Evolutionary conservation across 2,329 filamentous ascomycete species (phyloP), one percentile per base, ranked within the genome.

Genomic region (Whalleya microplaca): DNA sequence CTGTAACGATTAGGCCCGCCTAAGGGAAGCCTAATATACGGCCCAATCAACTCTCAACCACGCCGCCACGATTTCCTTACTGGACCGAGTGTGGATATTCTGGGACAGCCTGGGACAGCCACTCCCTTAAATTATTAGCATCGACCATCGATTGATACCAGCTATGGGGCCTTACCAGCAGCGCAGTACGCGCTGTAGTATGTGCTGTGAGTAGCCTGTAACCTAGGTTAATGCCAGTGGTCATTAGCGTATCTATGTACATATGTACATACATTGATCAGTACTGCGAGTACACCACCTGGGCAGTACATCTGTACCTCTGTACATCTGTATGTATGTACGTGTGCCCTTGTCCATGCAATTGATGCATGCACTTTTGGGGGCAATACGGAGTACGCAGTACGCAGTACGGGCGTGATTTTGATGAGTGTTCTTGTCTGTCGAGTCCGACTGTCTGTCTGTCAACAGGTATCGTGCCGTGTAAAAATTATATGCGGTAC

Each of bases 41-140:
- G 14, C 32, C 32, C 32, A 37, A 37, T 37, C 14, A 27, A 9
- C 32, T 14, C 3, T 37, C 32, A 37, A 27, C 23, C 4, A 37
- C 14, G 32, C 32, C 7, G 32, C 32, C 32, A 37, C 32, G 32
- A 37, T 37, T 37, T 16, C 32, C 32, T 16, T 37, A 37, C 32
- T 37, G 27, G 27, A 29, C 27, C 5, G 32, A 16, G 32, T 16
- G 32, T 37, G 32, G 32, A 37, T 37, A 37, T 37, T 37, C 14
- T 37, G 32, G 32, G 32, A 37, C 56, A 43, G 52, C 55, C 45
- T 53, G 32, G 32, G 32, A 37, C 56, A 43, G 52, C 55, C 45
- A 50, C 52, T 45, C n/a, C 55, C 55, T 55, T 37, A 63, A 63
- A 63, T 63, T 63, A 63, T 63, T 63, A 63, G 58, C 51, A 63